Evolutionary conservation across 192 early-diverging fungal genomes (phyloP).

Genomic region (Podila minutissima): DNA sequence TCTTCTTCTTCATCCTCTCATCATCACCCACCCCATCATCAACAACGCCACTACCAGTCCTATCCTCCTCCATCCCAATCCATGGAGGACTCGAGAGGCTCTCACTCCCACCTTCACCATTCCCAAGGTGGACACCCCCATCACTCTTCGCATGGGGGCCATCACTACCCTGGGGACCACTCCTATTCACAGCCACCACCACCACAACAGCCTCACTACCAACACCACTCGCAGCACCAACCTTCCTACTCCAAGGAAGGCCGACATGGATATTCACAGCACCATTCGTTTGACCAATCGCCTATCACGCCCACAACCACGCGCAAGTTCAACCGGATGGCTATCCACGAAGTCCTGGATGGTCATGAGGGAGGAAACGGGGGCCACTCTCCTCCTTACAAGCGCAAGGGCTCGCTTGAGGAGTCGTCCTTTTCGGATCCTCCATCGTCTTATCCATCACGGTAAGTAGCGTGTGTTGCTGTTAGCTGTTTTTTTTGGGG

Average conservation of each 20-base stretch:
- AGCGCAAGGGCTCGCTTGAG: slow-evolving; percentile 40
- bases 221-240: slow-evolving; percentile 12
- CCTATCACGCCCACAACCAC: slow-evolving; percentile 49
- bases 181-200: background rate
- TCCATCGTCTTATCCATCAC: slow-evolving; percentile 12
- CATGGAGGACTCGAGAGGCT: slow-evolving; percentile 2
- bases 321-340: slow-evolving; percentile 47
- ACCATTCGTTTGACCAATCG: slow-evolving; percentile 9
- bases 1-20: slow-evolving; percentile 12
- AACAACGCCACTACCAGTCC: background rate
- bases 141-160: background rate
- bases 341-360: slow-evolving; percentile 49
- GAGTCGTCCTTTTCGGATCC: slow-evolving; percentile 47
- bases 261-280: background rate
- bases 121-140: background rate
- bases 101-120: background rate
- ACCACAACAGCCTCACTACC: slow-evolving; percentile 13
- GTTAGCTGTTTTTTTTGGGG: background rate
- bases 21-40: background rate
- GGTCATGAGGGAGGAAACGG: background rate
- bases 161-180: background rate
- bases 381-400: slow-evolving; percentile 22
- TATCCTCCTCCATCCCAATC: background rate
- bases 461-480: background rate
- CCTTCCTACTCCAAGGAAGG: background rate